A percentile compares a stretch with the other conserved stretches of the same genome.
These are phyloP conservation scores for Alternaria ethzedia DNA, from an alignment of 2,329 filamentous ascomycete species.

Conservation along the genomic window DNA sequence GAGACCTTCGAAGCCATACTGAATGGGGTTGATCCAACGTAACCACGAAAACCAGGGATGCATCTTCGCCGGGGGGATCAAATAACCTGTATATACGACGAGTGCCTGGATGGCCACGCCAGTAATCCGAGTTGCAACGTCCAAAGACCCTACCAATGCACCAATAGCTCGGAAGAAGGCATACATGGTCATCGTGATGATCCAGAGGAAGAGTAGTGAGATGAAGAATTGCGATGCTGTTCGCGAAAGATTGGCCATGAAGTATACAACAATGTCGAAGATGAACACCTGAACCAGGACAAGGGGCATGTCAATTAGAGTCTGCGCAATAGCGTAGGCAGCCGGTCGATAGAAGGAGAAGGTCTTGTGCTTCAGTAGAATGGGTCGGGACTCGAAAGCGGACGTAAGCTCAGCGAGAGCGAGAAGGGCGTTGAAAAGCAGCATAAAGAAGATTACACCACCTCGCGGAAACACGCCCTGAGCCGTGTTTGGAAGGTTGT, in stretches of 20 bases:
- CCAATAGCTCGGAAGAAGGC: conserved; percentile 50
- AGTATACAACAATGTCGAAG: conserved; percentile 68
- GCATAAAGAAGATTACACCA: conserved; percentile 65
- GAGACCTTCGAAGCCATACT: conserved; percentile 72
- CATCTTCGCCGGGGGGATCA: conserved; percentile 50
- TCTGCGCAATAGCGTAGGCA: conserved; percentile 65
- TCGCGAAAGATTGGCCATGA: conserved; percentile 63
- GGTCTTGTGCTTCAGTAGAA: conserved; percentile 72
- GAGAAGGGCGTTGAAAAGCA: conserved; percentile 68
- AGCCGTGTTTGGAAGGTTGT: conserved; percentile 59
- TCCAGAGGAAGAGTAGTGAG: conserved; percentile 67
- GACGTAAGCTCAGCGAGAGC: conserved; percentile 67
- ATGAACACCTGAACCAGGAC: conserved; percentile 64
- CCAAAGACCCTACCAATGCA: conserved; percentile 43
- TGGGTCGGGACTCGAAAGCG: conserved; percentile 67
- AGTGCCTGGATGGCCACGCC: conserved; percentile 51
- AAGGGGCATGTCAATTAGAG: conserved; percentile 63
- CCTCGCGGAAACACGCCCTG: conserved; percentile 65
- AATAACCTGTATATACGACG: conserved; percentile 49
- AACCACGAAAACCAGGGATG: conserved; percentile 51
- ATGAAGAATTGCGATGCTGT: conserved; percentile 70
- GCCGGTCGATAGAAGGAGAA: conserved; percentile 72
- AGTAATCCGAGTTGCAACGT: conserved; percentile 49
- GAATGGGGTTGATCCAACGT: conserved; percentile 61
- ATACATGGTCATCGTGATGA: conserved; percentile 54